Base-by-base conservation (phyloP, 2,329 filamentous ascomycete species). In the Fonsecaea pugnacius region DNA sequence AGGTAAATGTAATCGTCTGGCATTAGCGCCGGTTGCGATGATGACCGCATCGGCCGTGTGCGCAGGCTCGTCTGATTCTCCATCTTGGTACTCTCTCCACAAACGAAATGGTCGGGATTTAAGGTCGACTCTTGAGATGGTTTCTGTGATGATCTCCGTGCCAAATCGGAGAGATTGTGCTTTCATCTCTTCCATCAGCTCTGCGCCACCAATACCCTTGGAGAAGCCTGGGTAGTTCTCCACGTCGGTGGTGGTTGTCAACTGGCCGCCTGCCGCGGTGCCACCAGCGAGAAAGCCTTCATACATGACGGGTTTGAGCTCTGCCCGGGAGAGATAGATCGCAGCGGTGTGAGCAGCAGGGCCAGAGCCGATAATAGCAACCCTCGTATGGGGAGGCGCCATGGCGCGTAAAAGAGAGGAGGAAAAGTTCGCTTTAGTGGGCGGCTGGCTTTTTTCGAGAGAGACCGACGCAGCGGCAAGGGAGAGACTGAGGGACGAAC, bases 191-290 rank as follows among this genome's bases (percentile, higher is more conserved):
- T 97, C 94, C 95, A 99, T 99, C 70, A 99, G 83, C 74, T 92
- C 89, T 62, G 85, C 80, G 70, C 95, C 95, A 79, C 92, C 90
- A 77, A 99, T 92, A 69, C 89, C 91, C 73, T 91, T 86, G 74
- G 91, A 90, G 82, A 98, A 99, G 54, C 95, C 95, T 30, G 95
- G 95, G 80, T 90, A 99, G 85, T 99, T 99, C 84, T 99, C 95
- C 65, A 99, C 88, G 72, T 99, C 96, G 74, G 96, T 98, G 61
- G 95, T 99, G 30, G 96, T 99, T 61, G 96, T 99, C 72, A 99
- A 85, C 84, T 99, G 95, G 63, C 95, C 95, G 72, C 95, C 95
- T 51, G 95, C 92, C 6, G 95, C 95, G 73, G 96, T 96, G 74
- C 94, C 95, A 75, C 97, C 95, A 73, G 95, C 95, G 78, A 99